Percentiles rank a stretch among this genome's conserved stretches.
Evolutionary conservation across 352 stramenopile genomes (phyloP).

Genomic region (Ophiocytium majus): DNA sequence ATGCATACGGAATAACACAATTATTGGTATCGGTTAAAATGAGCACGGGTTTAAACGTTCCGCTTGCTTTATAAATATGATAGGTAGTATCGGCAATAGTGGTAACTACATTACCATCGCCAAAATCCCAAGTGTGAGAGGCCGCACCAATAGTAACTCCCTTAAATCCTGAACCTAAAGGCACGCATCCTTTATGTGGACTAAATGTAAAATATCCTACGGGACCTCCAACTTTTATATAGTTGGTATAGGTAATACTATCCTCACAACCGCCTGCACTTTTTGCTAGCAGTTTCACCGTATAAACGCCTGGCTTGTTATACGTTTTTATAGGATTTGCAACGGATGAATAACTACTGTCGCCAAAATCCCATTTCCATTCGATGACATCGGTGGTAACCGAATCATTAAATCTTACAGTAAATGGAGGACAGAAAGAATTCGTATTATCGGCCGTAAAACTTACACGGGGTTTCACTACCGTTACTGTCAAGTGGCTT

Average conservation of each 20-base stretch:
- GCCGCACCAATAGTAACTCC: conserved; percentile 18
- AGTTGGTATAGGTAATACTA: conserved; percentile 22
- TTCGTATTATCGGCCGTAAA: conserved; percentile 20
- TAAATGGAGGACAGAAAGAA: conserved; percentile 21
- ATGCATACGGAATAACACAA: too few relatives aligned
- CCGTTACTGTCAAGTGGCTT: conserved; percentile 19
- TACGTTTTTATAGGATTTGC: conserved; percentile 22
- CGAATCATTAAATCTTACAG: conserved; percentile 22
- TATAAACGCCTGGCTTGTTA: conserved; percentile 20
- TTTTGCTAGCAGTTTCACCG: conserved; percentile 19
- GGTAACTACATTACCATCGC: conserved; percentile 1
- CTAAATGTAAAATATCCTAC: conserved; percentile 22
- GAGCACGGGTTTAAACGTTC: too few relatives aligned
- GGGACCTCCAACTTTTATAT: conserved; percentile 20
- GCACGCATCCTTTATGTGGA: conserved; percentile 19
- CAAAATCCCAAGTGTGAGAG: conserved; percentile 19
- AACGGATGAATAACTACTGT: conserved; percentile 21
- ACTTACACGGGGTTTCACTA: conserved; percentile 19
- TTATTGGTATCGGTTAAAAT: too few relatives aligned
- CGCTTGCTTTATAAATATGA: too few relatives aligned
- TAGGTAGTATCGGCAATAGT: not conserved
- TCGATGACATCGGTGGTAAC: conserved; percentile 19
- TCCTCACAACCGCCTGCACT: conserved; percentile 17
- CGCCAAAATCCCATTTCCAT: conserved; percentile 19
- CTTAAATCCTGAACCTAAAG: conserved; percentile 21